phyloP scores from a whole-genome alignment of 2,329 filamentous ascomycete genomes.

The Pezicula radicicola region DNA sequence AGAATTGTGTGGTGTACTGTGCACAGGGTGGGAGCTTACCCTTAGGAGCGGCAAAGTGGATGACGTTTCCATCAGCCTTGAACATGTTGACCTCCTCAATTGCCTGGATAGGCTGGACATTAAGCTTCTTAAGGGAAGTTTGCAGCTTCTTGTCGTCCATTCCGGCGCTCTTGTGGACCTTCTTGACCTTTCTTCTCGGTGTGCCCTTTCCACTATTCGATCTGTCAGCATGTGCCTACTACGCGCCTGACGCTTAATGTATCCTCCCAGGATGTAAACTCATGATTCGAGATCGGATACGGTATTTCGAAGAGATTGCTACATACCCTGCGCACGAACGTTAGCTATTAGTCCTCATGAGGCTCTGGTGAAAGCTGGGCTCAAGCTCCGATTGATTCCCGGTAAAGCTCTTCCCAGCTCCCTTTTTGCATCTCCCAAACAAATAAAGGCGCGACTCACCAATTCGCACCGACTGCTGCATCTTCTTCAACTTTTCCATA shows the following conservation, averaged over 20 bases:
- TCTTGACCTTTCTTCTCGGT: slow-evolving; percentile 97
- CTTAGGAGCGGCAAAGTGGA: slow-evolving; percentile 97
- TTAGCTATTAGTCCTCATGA: slow-evolving; percentile 11
- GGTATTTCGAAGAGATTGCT: slow-evolving; percentile 1
- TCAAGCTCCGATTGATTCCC: no score
- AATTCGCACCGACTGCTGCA: slow-evolving; percentile 60
- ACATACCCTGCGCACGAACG: slow-evolving; percentile 18
- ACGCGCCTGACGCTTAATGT: no score
- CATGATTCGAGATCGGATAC: no score
- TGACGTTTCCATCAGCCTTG: slow-evolving; percentile 99
- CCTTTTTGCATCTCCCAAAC: slow-evolving; percentile 1
- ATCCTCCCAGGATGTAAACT: no score
- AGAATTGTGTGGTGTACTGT: not conserved
- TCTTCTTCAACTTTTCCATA: slow-evolving; percentile 63
- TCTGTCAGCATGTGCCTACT: slow-evolving; percentile 18
- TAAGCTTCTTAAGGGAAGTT: slow-evolving; percentile 96
- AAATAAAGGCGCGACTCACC: slow-evolving; percentile 17
- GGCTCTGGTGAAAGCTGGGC: not conserved
- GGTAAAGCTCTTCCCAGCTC: not conserved
- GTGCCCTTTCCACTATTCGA: slow-evolving; percentile 83
- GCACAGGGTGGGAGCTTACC: slow-evolving; percentile 47
- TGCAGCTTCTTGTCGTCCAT: slow-evolving; percentile 99
- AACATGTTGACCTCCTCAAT: slow-evolving; percentile 99
- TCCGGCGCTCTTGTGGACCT: slow-evolving; percentile 86
- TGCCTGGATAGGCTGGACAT: slow-evolving; percentile 97